Evolutionary conservation across 2,329 filamentous ascomycete species (phyloP).

Genomic region (Hymenoscyphus fructigenus): DNA sequence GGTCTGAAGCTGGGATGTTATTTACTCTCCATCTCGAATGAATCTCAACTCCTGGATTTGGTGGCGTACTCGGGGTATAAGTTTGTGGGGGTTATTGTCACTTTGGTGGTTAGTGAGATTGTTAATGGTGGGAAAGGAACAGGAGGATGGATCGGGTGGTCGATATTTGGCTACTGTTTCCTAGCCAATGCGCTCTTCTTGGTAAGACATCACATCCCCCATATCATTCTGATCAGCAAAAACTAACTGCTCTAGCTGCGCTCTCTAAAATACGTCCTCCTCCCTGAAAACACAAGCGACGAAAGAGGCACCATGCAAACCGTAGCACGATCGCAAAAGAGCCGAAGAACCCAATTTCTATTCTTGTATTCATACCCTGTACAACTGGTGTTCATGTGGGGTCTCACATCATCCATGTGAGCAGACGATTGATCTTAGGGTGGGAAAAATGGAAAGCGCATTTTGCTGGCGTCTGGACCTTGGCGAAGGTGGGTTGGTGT

Average conservation of each 20-base stretch:
- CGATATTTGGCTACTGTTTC: conserved; percentile 87
- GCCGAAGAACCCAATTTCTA: conserved; percentile 85
- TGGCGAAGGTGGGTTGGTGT: conserved; percentile 8
- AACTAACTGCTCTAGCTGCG: conserved; percentile 62
- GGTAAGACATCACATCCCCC: conserved; percentile 53
- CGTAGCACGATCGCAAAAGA: conserved; percentile 81
- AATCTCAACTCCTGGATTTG: conserved; percentile 88
- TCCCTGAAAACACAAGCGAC: conserved; percentile 75
- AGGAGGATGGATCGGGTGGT: conserved; percentile 85
- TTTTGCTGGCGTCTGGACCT: conserved; percentile 27
- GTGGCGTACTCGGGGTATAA: conserved; percentile 98
- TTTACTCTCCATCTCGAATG: conserved; percentile 88
- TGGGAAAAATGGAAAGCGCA: conserved; percentile 17
- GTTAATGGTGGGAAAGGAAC: conserved; percentile 77
- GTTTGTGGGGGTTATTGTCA: conserved; percentile 94
- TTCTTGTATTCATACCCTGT: conserved; percentile 94
- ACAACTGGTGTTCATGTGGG: conserved; percentile 94
- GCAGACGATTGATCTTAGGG: conserved; percentile 5
- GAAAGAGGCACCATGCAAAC: conserved; percentile 61
- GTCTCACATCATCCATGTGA: conserved; percentile 46
- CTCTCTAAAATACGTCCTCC: conserved; percentile 90
- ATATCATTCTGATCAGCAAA: background rate
- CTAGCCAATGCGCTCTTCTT: conserved; percentile 93
- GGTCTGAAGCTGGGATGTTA: conserved; percentile 91
- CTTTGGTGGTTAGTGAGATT: conserved; percentile 75